phyloP scores from a whole-genome alignment of 75 land plant species.

The Adiantum capillusveneris region DNA sequence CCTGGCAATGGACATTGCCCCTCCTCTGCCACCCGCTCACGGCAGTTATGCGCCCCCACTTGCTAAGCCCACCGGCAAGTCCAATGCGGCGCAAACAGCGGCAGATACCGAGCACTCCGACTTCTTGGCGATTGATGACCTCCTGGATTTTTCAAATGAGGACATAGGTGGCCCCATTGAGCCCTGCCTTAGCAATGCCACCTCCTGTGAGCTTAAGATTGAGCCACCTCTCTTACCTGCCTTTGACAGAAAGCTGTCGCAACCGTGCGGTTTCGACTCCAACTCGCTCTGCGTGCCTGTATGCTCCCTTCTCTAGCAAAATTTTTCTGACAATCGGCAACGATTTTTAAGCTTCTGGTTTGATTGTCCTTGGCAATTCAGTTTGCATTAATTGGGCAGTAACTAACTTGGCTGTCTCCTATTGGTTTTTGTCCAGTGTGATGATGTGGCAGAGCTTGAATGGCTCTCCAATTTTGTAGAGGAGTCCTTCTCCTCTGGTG shows the following conservation, averaged over 20 bases:
- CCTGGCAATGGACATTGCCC: too few species aligned
- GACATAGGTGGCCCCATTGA: constrained; percentile 3
- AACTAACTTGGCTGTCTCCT: too few species aligned
- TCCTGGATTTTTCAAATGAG: constrained; percentile 14
- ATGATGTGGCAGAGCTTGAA: constrained; percentile 61
- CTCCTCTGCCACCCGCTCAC: too few species aligned
- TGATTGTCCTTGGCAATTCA: too few species aligned
- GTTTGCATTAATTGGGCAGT: too few species aligned
- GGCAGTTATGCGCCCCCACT: too few species aligned
- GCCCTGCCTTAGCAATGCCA: neutral
- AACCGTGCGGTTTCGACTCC: neutral
- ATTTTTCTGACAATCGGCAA: too few species aligned
- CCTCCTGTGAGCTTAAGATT: neutral
- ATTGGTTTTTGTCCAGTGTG: constrained; percentile 37
- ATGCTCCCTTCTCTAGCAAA: too few species aligned
- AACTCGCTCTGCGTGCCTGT: too few species aligned
- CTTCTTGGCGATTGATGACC: constrained; percentile 10
- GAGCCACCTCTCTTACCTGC: neutral
- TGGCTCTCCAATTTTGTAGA: constrained; percentile 67
- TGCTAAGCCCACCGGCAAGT: too few species aligned
- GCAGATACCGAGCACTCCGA: neutral
- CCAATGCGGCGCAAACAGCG: too few species aligned
- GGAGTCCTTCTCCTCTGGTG: constrained; percentile 36
- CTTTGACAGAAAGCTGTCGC: neutral
- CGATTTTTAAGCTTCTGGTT: too few species aligned